These are phyloP conservation scores for Cyclostephanos invisitatus DNA, from an alignment of 108 stramenopile species.

Conservation along the genomic window DNA sequence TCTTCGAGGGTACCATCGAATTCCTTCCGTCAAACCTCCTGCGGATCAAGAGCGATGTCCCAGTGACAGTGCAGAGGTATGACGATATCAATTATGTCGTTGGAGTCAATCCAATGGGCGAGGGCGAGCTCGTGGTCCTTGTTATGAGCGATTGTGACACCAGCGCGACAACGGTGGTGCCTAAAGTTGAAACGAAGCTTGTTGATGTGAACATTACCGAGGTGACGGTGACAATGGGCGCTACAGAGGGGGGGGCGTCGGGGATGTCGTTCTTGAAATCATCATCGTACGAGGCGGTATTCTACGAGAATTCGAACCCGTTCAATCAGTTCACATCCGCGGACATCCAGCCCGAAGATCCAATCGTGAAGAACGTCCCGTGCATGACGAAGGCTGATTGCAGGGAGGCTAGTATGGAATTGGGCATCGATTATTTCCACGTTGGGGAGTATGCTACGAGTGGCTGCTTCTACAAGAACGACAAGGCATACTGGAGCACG, in stretches of 20 bases:
- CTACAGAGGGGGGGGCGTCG: background rate
- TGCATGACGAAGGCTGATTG: background rate
- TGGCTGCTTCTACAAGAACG: constrained; percentile 7
- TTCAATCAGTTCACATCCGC: background rate
- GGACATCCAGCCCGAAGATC: background rate
- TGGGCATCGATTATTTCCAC: background rate
- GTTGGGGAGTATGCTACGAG: constrained; percentile 2
- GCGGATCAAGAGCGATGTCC: constrained; percentile 9
- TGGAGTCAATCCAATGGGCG: background rate
- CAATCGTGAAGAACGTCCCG: background rate
- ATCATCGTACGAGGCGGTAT: background rate
- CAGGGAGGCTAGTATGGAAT: background rate
- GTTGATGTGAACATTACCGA: too few relatives aligned
- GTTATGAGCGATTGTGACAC: constrained; percentile 1
- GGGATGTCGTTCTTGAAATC: constrained; percentile 3
- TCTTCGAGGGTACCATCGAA: background rate
- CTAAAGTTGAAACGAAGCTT: background rate
- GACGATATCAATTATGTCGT: background rate
- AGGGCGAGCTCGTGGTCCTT: background rate
- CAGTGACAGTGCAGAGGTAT: background rate
- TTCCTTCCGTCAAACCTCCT: background rate
- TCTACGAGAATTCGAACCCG: background rate
- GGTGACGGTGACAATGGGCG: background rate
- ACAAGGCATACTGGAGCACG: constrained; percentile 2
- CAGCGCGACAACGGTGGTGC: background rate